Evolutionary conservation across 345 rosid genomes (phyloP), one percentile per base, ranked within the genome.

Genomic region (Gossypium longicalyx): DNA sequence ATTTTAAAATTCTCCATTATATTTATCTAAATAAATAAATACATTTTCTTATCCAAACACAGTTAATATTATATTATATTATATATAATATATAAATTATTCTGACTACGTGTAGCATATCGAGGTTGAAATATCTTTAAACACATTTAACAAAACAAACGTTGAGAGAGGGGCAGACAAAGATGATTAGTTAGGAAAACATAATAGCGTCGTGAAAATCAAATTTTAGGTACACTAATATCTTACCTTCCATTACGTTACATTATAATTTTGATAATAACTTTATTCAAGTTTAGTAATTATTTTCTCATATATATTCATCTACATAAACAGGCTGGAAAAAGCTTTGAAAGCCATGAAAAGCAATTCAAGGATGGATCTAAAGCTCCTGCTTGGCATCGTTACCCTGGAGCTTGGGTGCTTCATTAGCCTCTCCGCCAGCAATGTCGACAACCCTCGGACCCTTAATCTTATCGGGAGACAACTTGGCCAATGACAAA

Each of bases 381-480:
- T 45, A 87, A 17, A 87, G 93, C 62, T 82, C 93, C 71, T 84
- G 85, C 82, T 86, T 89, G 34, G 81, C 56, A 58, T 29, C 83
- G 11, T 69, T 47, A 48, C 67, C 73, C 49, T 84, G 61, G 72
- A 83, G 49, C 79, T 88, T 80, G n/a, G 77, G 58, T 9, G 82
- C 72, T 47, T 77, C 87, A 43, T 64, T 6, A 9, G 72, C 82
- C 27, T 73, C 90, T 17, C 74, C 84, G 2, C 76, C 86, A 0
- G 75, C 87, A 64, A 91, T 89, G 82, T 81, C 71, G 12, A 93
- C 92, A 45, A 80, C 77, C 54, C 78, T 86, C 2, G 90, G 87
- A 82, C 87, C 89, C 80, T 84, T 89, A 68, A 88, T 80, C 79
- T 85, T 87, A 44, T 91, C 93, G 4, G 81, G 80, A 3, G 94